phyloP scores from a whole-genome alignment of 2,329 filamentous ascomycete species.

The Alternaria consortialis region DNA sequence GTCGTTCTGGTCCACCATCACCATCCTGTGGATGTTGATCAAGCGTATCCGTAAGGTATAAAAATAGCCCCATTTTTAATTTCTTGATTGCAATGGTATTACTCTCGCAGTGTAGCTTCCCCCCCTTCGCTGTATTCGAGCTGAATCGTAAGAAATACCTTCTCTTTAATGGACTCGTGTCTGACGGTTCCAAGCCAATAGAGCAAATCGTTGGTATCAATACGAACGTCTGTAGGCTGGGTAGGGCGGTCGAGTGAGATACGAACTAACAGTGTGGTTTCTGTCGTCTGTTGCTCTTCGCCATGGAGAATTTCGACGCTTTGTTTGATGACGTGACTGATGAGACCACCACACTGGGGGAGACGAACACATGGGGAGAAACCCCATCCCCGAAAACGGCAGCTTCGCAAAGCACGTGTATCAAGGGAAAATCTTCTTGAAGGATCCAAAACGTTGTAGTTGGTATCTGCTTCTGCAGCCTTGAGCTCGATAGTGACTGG shows the following conservation, averaged over 20 bases:
- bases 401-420: neutral
- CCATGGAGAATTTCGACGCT: rapidly evolving
- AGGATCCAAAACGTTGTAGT: neutral
- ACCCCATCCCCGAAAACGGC: no score
- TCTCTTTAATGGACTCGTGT: neutral
- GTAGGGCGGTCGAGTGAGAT: neutral
- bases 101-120: neutral
- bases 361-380: no score
- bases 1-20: no score
- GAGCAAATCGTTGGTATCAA: neutral
- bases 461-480: neutral
- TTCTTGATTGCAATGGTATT: neutral
- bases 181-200: neutral
- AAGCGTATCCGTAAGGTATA: neutral
- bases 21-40: neutral
- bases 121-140: neutral
- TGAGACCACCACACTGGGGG: neutral
- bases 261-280: neutral
- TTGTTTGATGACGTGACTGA: neutral
- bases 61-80: neutral
- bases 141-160: neutral
- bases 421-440: neutral
- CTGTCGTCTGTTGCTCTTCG: neutral
- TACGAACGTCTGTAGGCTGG: neutral
- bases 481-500: neutral